Base-by-base conservation (phyloP, 495 filamentous ascomycete genomes). In the Hyaloscypha bicolor region DNA sequence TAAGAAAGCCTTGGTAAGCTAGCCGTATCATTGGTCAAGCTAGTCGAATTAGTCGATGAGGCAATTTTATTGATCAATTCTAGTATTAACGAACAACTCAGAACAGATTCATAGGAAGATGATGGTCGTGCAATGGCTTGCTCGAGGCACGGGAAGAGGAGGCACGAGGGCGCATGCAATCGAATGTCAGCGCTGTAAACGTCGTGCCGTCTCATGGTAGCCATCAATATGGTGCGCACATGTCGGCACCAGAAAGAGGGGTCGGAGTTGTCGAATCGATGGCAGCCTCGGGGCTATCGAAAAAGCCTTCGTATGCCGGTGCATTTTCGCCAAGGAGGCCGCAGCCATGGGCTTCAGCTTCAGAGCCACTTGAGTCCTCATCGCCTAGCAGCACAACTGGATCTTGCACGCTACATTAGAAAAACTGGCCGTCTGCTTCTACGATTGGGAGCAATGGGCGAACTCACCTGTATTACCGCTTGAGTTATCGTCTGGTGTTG, bases 181-280 rank as follows among this genome's bases (percentile, higher is more conserved):
- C 37, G 12, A 35, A 33, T 25, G 52, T 58, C 32, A 30, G 32
- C 22, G 67, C 67, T 29, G 55, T 37, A 60, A 57, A 57, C 56
- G 59, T 42, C 25, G n/a, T 57, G 48, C 52, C 48, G 67, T 65
- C 61, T 69, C 67, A 56, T 16, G 56, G 53, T 60, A 66, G 63
- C 63, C 59, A 69, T 70, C 25, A 66, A 70, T 66, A 63, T 70
- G 32, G 53, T 66, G 59, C 63, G 25, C 29, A 66, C 32, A 2
- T 22, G 59, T 70, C 52, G 51, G 32, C 19, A 70, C 42, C 63
- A 25, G 51, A 25, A 25, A 2, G 29, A 67, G 51, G 37, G 21
- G 59, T 42, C 39, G 55, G 52, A 61, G 32, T 66, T 70, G 51
- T 70, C 48, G 63, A 66, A 33, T 66, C 63, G 42, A 63, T 29